Conservation (phyloP, 768 basidiomycete genomes). For the Inosperma sp. region DNA sequence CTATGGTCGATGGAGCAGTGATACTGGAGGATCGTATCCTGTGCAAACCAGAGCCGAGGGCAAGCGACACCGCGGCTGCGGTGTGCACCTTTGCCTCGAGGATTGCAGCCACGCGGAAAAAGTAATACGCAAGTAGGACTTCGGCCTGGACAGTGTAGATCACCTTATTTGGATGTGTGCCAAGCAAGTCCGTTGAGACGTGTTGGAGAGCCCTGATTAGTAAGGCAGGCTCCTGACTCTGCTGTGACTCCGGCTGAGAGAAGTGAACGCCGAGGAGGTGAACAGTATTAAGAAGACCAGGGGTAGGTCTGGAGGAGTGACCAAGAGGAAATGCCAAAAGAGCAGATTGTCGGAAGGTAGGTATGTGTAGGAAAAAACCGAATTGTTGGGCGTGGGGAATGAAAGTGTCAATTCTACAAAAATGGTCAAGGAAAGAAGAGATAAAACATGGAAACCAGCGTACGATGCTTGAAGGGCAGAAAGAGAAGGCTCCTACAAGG, state of each 20-base stretch:
- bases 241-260: slow-evolving; percentile 36
- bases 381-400: slow-evolving; percentile 53
- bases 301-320: slow-evolving; percentile 43
- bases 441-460: slow-evolving; percentile 13
- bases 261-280: slow-evolving; percentile 53
- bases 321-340: slow-evolving; percentile 48
- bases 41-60: slow-evolving; percentile 45
- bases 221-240: slow-evolving; percentile 43
- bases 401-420: slow-evolving; percentile 52
- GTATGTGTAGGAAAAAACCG: slow-evolving; percentile 58
- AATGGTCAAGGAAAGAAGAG: slow-evolving; percentile 7
- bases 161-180: slow-evolving; percentile 45
- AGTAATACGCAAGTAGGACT: slow-evolving; percentile 61
- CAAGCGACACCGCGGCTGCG: slow-evolving; percentile 49
- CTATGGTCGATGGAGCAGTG: slow-evolving; percentile 33
- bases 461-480: slow-evolving; percentile 37
- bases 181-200: slow-evolving; percentile 42
- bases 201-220: slow-evolving; percentile 47
- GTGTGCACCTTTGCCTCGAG: slow-evolving; percentile 59
- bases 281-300: slow-evolving; percentile 45
- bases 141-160: slow-evolving; percentile 58
- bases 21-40: slow-evolving; percentile 37
- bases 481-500: slow-evolving; percentile 36
- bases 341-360: slow-evolving; percentile 44
- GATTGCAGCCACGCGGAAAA: slow-evolving; percentile 54